Percentiles rank a stretch among this genome's conserved stretches.
phyloP scores from a whole-genome alignment of 768 basidiomycete genomes.

The Trametes meyenii region DNA sequence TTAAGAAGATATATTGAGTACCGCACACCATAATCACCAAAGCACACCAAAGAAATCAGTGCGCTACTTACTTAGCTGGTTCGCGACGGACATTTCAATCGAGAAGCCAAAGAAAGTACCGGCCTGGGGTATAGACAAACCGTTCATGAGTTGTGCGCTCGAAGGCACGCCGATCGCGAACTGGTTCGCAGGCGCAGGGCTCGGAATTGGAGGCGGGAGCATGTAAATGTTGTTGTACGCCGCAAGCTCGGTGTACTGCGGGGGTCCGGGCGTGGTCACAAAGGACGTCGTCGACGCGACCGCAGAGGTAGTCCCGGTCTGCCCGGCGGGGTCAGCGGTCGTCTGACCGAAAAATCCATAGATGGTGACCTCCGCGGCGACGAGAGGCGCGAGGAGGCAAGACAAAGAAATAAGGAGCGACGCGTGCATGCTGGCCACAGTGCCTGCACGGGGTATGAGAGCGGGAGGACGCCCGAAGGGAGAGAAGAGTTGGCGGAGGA shows the following conservation, averaged over 20 bases:
- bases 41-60: background rate
- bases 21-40: background rate
- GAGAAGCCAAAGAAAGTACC: slow-evolving; percentile 76
- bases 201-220: slow-evolving; percentile 51
- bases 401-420: slow-evolving; percentile 15
- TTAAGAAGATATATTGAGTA: background rate
- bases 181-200: slow-evolving; percentile 42
- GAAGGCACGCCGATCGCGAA: slow-evolving; percentile 47
- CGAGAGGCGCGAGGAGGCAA: slow-evolving; percentile 2
- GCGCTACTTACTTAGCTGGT: slow-evolving; percentile 21
- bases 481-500: background rate
- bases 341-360: slow-evolving; percentile 20
- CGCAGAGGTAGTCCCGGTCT: background rate
- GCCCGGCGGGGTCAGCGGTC: slow-evolving; percentile 5
- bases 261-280: slow-evolving; percentile 36
- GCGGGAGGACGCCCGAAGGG: background rate
- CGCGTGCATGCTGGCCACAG: slow-evolving; percentile 17
- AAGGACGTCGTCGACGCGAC: slow-evolving; percentile 14
- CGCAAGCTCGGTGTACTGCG: slow-evolving; percentile 48
- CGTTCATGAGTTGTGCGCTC: slow-evolving; percentile 30
- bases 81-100: slow-evolving; percentile 70
- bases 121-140: slow-evolving; percentile 45
- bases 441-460: slow-evolving; percentile 15
- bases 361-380: slow-evolving; percentile 16
- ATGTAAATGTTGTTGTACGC: slow-evolving; percentile 57